Evolutionary conservation across 139 green algal species (phyloP), one percentile per base, ranked within the genome.

Genomic region (Chlamydomonas incerta): DNA sequence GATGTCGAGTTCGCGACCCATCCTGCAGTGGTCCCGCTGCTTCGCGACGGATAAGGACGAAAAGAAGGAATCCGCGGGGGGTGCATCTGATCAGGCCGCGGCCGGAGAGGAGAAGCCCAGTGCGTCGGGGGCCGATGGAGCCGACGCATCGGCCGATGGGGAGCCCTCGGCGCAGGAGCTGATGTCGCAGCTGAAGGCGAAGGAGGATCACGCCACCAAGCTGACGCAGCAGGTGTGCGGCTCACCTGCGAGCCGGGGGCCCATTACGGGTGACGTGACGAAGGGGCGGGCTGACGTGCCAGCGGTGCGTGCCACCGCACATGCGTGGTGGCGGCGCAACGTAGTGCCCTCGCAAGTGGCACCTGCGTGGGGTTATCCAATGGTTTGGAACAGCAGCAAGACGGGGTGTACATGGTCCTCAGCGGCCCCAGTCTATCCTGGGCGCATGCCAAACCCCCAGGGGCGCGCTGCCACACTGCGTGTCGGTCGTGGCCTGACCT

Each of bases 121-220:
- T 24, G 24, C 52, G 24, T 71, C 60, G 47, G 50, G 34, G 31
- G 66, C 47, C 2, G 66, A 2, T 28, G 80, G 75, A 33, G 68
- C 68, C 55, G 80, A 86, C n/a, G 58, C 28, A 28, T 46, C 52
- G 52, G 67, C 46, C 18, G 41, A 33, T 9, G 50, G 29, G 9
- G 62, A 72, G 68, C 17, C 55, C 0, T 63, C 68, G 0, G 20
- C 52, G 1, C 34, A 86, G 58, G 76, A 89, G 69, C 76, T 89
- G 31, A 76, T 86, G 1, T 34, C 69, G 8, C 69, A 86, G 76
- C 37, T 89, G 33, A 86, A 89, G 34, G 60, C 33, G 18, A 80
- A 85, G 71, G 85, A 89, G 41, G 76, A 77, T 5, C 34, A 58
- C 8, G 77, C 70, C 21, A 17, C 52, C 0, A 89, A 82, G 58